A percentile compares a stretch with the other conserved stretches of the same genome.
Conservation (phyloP, 768 basidiomycete genomes). For the Erythrobasidium yunnanense region DNA sequence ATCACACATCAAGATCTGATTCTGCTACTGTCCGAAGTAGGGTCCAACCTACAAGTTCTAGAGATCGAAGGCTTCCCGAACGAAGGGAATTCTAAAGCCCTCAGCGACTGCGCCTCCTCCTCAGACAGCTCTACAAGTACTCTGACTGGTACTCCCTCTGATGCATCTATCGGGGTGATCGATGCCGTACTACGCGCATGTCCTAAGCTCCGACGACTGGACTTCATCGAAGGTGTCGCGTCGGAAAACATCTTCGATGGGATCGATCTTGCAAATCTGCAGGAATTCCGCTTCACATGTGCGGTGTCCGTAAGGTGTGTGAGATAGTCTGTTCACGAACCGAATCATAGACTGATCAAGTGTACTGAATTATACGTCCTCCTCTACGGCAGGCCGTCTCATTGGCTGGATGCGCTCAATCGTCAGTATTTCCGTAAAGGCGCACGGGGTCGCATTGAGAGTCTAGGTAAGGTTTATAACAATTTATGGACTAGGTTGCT, state of each 20-base stretch:
- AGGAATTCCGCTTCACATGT: no score
- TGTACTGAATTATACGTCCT: no score
- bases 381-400: neutral
- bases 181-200: neutral
- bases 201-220: neutral
- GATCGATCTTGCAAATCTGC: no score
- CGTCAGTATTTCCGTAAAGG: neutral
- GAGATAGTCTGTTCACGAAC: no score
- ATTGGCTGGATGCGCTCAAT: constrained; percentile 11
- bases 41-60: neutral
- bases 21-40: neutral
- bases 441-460: neutral
- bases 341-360: no score
- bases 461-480: neutral
- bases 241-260: neutral
- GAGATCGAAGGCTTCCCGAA: neutral
- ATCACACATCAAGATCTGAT: neutral
- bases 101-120: neutral
- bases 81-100: neutral
- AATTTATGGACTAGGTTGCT: neutral
- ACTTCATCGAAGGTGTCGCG: neutral
- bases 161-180: no score
- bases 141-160: no score
- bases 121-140: no score
- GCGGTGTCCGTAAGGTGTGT: no score